phyloP scores from a whole-genome alignment of 2,329 filamentous ascomycete genomes.

The Fusarium sp. region DNA sequence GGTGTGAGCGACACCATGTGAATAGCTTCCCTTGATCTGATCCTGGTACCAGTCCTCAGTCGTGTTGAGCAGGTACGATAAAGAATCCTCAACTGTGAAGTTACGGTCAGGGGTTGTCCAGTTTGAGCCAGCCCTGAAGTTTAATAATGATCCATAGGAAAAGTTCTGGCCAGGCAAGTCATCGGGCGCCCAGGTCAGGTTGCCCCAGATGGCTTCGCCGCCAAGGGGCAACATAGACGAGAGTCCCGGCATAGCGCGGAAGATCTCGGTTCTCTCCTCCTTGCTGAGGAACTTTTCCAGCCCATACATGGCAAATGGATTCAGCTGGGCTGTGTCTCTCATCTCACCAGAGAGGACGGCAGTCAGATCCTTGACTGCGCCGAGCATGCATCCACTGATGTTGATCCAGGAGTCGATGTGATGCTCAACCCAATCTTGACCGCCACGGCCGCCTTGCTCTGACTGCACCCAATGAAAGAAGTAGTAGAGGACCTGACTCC shows the following conservation, averaged over 20 bases:
- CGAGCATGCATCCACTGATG: constrained; percentile 97
- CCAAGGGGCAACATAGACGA: constrained; percentile 97
- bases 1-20: constrained; percentile 87
- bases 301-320: constrained; percentile 95
- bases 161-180: constrained; percentile 79
- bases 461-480: constrained; percentile 85
- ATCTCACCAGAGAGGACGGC: constrained; percentile 96
- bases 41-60: constrained; percentile 88
- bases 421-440: constrained; percentile 88
- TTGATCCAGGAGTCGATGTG: constrained; percentile 98
- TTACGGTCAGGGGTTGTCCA: constrained; percentile 76
- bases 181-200: constrained; percentile 87
- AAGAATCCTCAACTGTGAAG: constrained; percentile 81
- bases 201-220: constrained; percentile 95
- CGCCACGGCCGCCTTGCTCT: constrained; percentile 81
- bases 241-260: constrained; percentile 96
- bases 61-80: constrained; percentile 82
- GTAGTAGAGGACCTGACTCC: constrained; percentile 92
- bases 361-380: constrained; percentile 89
- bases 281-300: constrained; percentile 94
- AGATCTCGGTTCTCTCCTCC: constrained; percentile 91
- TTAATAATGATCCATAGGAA: constrained; percentile 85
- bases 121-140: constrained; percentile 78
- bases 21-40: constrained; percentile 81
- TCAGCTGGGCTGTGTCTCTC: constrained; percentile 97